phyloP scores from a whole-genome alignment of 257 asterid genomes.

The Jacaranda mimosifolia region DNA sequence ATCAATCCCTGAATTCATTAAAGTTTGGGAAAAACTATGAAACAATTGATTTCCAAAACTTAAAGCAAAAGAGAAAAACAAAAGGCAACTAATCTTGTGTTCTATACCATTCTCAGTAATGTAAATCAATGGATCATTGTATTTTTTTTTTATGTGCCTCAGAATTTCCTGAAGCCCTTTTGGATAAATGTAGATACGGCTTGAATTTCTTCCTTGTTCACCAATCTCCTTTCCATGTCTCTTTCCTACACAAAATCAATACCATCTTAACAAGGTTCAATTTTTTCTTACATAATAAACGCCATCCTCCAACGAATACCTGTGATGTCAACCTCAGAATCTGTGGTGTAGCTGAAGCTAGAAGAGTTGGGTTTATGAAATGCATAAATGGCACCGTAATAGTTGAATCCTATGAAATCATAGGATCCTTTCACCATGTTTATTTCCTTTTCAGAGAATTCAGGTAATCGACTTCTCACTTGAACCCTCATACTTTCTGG shows the following conservation, averaged over 20 bases:
- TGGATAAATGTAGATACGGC: slow-evolving; percentile 51
- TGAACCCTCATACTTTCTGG: slow-evolving; percentile 50
- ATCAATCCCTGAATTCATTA: slow-evolving; percentile 42
- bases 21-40: neutral
- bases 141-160: slow-evolving; percentile 42
- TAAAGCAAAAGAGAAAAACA: neutral
- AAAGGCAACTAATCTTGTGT: neutral
- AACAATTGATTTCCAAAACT: neutral
- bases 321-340: slow-evolving; percentile 43
- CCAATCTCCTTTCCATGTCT: slow-evolving; percentile 44
- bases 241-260: slow-evolving; percentile 31
- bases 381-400: slow-evolving; percentile 55
- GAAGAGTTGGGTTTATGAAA: slow-evolving; percentile 45
- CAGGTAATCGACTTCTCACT: slow-evolving; percentile 46
- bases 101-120: slow-evolving; percentile 45
- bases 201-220: slow-evolving; percentile 46
- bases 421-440: slow-evolving; percentile 49
- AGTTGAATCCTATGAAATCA: slow-evolving; percentile 59
- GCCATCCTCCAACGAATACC: slow-evolving; percentile 27
- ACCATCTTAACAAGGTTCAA: neutral
- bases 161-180: slow-evolving; percentile 51
- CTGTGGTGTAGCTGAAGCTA: slow-evolving; percentile 42
- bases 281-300: neutral
- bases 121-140: slow-evolving; percentile 46
- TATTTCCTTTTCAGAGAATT: slow-evolving; percentile 37